phyloP scores from a whole-genome alignment of 2,329 filamentous ascomycete species.

The Paraphaeosphaeria sporulosa region DNA sequence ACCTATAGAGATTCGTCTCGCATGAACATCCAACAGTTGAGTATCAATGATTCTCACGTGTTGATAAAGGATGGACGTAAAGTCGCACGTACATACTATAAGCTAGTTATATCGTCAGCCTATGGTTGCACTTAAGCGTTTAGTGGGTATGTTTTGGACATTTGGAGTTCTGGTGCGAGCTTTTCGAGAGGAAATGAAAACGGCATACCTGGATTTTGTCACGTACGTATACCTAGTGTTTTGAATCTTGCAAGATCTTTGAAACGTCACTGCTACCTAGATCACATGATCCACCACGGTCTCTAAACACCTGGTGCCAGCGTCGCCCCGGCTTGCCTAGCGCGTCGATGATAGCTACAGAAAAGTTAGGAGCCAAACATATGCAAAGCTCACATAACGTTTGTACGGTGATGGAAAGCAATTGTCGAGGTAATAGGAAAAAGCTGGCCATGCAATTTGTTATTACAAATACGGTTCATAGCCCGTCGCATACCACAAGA shows the following conservation, averaged over 20 bases:
- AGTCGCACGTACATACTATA: constrained; percentile 5
- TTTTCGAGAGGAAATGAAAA: not conserved
- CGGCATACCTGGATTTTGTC: not conserved
- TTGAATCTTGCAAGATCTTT: not conserved
- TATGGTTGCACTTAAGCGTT: not conserved
- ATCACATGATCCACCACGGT: not conserved
- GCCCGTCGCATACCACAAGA: constrained; percentile 1
- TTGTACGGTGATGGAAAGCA: not conserved
- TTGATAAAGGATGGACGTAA: not conserved
- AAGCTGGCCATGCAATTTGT: not conserved
- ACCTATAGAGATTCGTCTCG: not conserved
- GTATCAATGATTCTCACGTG: not conserved
- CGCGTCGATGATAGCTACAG: not conserved
- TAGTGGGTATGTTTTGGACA: not conserved
- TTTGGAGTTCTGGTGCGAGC: constrained; percentile 3
- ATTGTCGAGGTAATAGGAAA: not conserved
- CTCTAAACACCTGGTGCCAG: not conserved
- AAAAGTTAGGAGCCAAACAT: not conserved
- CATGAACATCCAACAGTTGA: not conserved
- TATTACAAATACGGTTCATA: constrained; percentile 8
- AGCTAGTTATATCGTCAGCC: not conserved
- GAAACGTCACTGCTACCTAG: not conserved
- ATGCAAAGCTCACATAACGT: not conserved
- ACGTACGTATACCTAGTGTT: not conserved
- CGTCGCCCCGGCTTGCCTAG: not conserved